Evolutionary conservation across 139 green algal species (phyloP).

Genomic region (Chlamydomonas incerta): DNA sequence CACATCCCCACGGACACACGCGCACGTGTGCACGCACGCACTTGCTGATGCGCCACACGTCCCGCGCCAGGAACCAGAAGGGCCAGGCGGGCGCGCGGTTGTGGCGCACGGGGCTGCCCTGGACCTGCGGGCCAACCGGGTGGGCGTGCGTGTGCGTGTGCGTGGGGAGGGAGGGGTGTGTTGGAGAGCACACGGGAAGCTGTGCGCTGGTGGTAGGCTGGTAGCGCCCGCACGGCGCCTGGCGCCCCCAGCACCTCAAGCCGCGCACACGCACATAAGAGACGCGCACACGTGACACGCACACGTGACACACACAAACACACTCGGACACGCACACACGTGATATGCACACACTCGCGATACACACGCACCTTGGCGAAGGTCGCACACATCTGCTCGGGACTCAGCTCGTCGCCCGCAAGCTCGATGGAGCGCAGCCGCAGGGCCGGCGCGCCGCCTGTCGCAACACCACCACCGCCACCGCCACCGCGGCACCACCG

Average conservation of each 20-base stretch:
- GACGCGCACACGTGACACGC: too few species aligned
- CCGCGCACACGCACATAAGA: too few species aligned
- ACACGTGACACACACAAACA: too few species aligned
- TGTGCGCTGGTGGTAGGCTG: too few species aligned
- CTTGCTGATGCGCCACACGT: constrained; percentile 56
- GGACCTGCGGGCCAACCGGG: background rate
- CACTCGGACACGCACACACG: too few species aligned
- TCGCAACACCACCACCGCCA: too few species aligned
- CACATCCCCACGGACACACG: background rate
- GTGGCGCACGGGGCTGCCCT: constrained; percentile 28
- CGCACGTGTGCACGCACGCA: too few species aligned
- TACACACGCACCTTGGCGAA: constrained; percentile 48
- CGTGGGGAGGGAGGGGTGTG: background rate
- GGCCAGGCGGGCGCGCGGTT: constrained; percentile 52
- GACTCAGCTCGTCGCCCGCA: constrained; percentile 58
- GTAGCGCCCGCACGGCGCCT: too few species aligned
- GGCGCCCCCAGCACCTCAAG: too few species aligned
- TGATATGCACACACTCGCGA: too few species aligned
- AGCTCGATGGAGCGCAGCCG: constrained; percentile 40
- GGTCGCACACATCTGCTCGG: constrained; percentile 53
- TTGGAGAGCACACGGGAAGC: too few species aligned
- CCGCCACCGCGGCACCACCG: too few species aligned
- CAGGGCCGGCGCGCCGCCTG: background rate
- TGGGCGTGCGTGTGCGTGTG: background rate
- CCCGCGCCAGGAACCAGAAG: constrained; percentile 59